Evolutionary conservation across 345 rosid species (phyloP), one percentile per base, ranked within the genome.

Genomic region (Eucalyptus albens): DNA sequence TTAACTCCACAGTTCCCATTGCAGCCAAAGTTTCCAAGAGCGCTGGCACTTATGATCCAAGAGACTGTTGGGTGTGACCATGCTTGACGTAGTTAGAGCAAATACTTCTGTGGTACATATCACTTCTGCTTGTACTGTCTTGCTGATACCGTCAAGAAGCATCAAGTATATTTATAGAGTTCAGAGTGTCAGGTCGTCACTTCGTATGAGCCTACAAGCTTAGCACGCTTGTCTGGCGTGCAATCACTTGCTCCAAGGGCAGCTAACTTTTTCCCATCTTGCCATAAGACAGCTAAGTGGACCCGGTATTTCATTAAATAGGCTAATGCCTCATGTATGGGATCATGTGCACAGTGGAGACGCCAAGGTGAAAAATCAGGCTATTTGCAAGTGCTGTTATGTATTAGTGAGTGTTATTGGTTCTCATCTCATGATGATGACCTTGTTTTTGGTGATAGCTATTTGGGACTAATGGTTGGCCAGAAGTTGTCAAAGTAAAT

Each of bases 51-150:
- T 96, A 92, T 93, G 95, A 98, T 91, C 99, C 99, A 2, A 96
- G 89, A 93, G 94, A 80, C 96, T 97, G 92, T 88, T 97, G 93
- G 99, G 98, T 86, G 99, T 97, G 81, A 97, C 99, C 24, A 96
- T 95, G 99, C 99, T 98, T 88, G 99, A 98, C 92, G 96, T 94
- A 94, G 99, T 96, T 42, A 91, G 98, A 94, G 99, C 99, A 40
- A 98, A 96, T 89, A 95, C 99, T 29, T 98, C 96, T 92, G 98
- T 96, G 99, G 97, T 97, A 94, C 88, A 93, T 60, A 82, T 67
- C 82, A 17, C 44, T 85, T 29, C 26, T 31, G 37, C 29, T 53
- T 0, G 40, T 22, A 15, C 31, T 22, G 31, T 47, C 53, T 11
- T 6, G 50, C 33, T 86, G 12, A n/a, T 29, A 45, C 33, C 4